Conservation (phyloP, 2,329 filamentous ascomycete species). For the Botrytis tulipae region DNA sequence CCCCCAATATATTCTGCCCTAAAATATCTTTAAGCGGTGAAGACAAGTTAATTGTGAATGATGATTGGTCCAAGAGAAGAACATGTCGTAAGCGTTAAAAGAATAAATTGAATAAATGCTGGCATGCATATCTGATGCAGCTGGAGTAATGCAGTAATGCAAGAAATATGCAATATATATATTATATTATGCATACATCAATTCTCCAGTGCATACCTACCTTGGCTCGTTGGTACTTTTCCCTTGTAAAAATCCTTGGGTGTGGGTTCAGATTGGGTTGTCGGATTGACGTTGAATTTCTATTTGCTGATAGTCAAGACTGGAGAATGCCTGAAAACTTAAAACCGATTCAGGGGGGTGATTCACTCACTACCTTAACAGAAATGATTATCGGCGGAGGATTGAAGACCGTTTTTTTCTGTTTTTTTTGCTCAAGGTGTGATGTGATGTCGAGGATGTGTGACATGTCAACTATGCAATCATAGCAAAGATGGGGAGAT, state of each 20-base stretch:
- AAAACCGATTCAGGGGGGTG: background rate
- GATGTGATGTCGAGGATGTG: background rate
- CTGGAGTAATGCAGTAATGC: background rate
- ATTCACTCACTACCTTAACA: background rate
- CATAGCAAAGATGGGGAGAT: background rate
- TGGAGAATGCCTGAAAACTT: background rate
- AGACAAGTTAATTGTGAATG: background rate
- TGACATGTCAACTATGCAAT: background rate
- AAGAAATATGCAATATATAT: slow-evolving; percentile 3
- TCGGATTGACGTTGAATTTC: background rate
- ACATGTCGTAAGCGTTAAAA: background rate
- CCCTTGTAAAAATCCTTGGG: background rate
- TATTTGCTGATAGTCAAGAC: background rate
- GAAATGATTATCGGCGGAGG: background rate
- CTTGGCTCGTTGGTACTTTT: too few species aligned
- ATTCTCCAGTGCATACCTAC: background rate
- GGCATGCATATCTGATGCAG: background rate
- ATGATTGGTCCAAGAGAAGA: background rate
- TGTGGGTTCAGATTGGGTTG: background rate
- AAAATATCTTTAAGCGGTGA: background rate
- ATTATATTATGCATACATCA: background rate
- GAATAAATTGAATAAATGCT: background rate
- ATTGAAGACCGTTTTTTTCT: background rate
- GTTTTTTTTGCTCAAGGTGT: background rate
- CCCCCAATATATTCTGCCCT: slow-evolving; percentile 1